phyloP scores from a whole-genome alignment of 1,139 yeast genomes.

The Hansenula sp. region DNA sequence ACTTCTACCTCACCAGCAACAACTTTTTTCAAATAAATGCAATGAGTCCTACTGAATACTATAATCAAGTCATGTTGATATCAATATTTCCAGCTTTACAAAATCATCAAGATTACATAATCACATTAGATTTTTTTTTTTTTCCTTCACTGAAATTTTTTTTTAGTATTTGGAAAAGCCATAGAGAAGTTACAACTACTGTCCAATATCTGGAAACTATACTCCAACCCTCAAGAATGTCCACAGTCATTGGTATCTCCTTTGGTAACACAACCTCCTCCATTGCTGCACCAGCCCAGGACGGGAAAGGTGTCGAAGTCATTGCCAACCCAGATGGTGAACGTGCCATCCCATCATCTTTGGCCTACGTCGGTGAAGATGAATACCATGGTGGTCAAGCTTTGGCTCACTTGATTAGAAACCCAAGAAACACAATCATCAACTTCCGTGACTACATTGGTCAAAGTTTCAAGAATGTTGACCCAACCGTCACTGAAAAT shows the following conservation, averaged over 20 bases:
- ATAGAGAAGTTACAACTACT: not conserved
- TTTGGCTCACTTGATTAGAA: slow-evolving; percentile 84
- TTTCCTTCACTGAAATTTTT: not conserved
- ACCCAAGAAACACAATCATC: slow-evolving; percentile 79
- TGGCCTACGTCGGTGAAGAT: slow-evolving; percentile 89
- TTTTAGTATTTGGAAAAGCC: not conserved
- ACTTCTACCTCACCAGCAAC: not conserved
- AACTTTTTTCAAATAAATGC: not conserved
- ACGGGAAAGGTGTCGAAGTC: slow-evolving; percentile 84
- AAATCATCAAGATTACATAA: not conserved
- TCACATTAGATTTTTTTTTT: not conserved
- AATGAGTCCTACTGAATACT: too few species aligned
- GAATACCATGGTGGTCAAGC: slow-evolving; percentile 99
- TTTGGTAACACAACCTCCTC: slow-evolving; percentile 97
- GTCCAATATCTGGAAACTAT: not conserved
- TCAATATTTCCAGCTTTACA: too few species aligned
- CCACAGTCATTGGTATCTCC: slow-evolving; percentile 85
- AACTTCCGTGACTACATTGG: slow-evolving; percentile 95
- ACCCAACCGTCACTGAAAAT: slow-evolving; percentile 51
- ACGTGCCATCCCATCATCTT: slow-evolving; percentile 90
- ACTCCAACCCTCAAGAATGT: slow-evolving; percentile 22
- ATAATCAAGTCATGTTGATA: too few species aligned
- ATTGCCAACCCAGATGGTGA: slow-evolving; percentile 99
- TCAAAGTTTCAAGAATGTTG: slow-evolving; percentile 62
- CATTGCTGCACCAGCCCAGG: slow-evolving; percentile 83